Evolutionary conservation across 768 basidiomycete species (phyloP).

Genomic region (Calvatia gigantea): DNA sequence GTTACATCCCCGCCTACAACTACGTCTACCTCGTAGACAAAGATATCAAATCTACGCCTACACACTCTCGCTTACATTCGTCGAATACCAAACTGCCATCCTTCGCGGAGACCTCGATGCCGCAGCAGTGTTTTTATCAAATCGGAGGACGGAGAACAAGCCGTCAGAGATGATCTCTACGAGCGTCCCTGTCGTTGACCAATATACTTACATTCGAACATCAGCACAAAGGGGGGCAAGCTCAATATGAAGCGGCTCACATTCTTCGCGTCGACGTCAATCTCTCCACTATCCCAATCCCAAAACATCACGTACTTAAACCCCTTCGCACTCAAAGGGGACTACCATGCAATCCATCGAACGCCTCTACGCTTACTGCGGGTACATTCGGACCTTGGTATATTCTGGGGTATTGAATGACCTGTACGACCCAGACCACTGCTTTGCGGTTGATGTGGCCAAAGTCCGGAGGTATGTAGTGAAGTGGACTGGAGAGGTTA

Average conservation of each 20-base stretch:
- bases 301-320: slow-evolving; percentile 94
- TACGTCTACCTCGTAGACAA: slow-evolving; percentile 95
- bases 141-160: slow-evolving; percentile 88
- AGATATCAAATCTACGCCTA: slow-evolving; percentile 85
- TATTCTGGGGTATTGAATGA: too few species aligned
- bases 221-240: not conserved
- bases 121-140: slow-evolving; percentile 83
- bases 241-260: slow-evolving; percentile 41
- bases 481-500: too few species aligned
- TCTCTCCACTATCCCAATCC: slow-evolving; percentile 97
- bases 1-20: slow-evolving; percentile 92
- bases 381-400: too few species aligned
- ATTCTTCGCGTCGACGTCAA: slow-evolving; percentile 93
- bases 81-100: slow-evolving; percentile 96
- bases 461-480: not conserved
- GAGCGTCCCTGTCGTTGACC: slow-evolving; percentile 85
- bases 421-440: too few species aligned
- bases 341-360: slow-evolving; percentile 86
- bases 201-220: slow-evolving; percentile 55
- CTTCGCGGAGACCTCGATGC: slow-evolving; percentile 85
- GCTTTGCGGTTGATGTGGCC: too few species aligned
- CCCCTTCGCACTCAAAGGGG: slow-evolving; percentile 82
- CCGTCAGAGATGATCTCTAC: slow-evolving; percentile 88
- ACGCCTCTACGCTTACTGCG: too few species aligned
- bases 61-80: slow-evolving; percentile 77